Evolutionary conservation across 139 green algal species (phyloP), one percentile per base, ranked within the genome.

Genomic region (Monoraphidium neglectum): DNA sequence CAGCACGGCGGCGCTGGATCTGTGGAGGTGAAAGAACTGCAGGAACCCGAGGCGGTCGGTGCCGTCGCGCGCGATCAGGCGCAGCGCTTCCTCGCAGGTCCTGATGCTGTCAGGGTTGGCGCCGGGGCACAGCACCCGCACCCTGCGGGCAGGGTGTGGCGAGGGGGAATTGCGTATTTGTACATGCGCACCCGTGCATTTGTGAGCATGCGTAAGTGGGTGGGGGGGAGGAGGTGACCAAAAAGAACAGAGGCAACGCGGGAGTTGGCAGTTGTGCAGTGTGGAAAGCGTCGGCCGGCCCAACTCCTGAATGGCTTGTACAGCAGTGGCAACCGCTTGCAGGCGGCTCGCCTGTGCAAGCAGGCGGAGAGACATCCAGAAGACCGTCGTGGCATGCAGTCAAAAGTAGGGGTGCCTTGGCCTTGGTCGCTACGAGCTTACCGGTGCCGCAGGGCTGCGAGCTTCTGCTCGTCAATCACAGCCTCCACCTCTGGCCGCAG

Each of bases 1-100:
- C 24, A 6, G 38, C 0, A 70, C 59, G 1, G 15, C 36, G 0
- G 23, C 0, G 43, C 65, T 59, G 28, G 8, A 70, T 38, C 83
- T 68, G 38, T 89, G 77, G 36, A 92, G 73, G 79, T 93, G 88
- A 76, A 93, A 91, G 51, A 86, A 86, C 71, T 93, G 87, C 66
- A 92, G 76, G 70, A 92, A 92, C 4, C 84, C 84, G 23, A 92
- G 56, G 13, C 6, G 15, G 23, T 70, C 33, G 13, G 30, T 83
- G 23, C 59, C 66, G 4, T 74, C 53, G 21, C 67, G 28, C 24
- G 68, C 21, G 6, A 87, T 74, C 15, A 76, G 61, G 13, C 36
- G 18, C 13, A 77, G 49, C 13, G 80, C 72, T 49, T 77, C 53
- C 13, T 69, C 47, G 12, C 66, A 51, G 4, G 30, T 65, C 0